Evolutionary conservation across 495 filamentous ascomycete species (phyloP).

Genomic region (Bombardia bombarda): DNA sequence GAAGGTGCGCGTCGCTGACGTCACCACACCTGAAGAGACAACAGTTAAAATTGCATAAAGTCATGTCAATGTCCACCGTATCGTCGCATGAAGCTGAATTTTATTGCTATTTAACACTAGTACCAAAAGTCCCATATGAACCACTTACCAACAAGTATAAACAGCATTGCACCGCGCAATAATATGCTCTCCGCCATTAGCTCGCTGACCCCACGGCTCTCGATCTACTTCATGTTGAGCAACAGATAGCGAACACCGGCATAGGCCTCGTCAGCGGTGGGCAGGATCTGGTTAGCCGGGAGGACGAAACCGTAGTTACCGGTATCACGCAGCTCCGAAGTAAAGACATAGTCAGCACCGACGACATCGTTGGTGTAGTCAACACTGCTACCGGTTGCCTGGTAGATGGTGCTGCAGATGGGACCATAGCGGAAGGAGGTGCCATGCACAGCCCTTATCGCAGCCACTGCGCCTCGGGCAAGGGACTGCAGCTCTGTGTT

Average conservation of each 20-base stretch:
- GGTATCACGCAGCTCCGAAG: conserved; percentile 40
- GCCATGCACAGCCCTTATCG: conserved; percentile 43
- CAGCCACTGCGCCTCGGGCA: conserved; percentile 32
- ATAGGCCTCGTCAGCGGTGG: conserved; percentile 43
- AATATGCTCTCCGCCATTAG: no score
- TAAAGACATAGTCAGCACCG: conserved; percentile 46
- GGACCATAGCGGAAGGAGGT: conserved; percentile 42
- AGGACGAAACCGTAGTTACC: conserved; percentile 49
- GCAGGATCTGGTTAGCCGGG: conserved; percentile 46
- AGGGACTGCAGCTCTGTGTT: conserved; percentile 38
- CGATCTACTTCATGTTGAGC: conserved; percentile 35
- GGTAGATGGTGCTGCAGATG: conserved; percentile 53
- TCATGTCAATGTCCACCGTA: no score
- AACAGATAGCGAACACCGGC: conserved; percentile 46
- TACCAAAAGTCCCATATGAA: no score
- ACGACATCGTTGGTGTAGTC: conserved; percentile 49
- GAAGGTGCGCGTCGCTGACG: no score
- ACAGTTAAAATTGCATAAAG: no score
- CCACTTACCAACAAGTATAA: no score
- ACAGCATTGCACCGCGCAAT: no score
- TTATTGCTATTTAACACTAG: no score
- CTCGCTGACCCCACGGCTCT: no score
- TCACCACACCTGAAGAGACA: no score
- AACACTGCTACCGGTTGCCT: conserved; percentile 45
- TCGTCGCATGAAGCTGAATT: no score